Evolutionary conservation across 352 stramenopile genomes (phyloP).

Genomic region (Aphanomyces astaci): DNA sequence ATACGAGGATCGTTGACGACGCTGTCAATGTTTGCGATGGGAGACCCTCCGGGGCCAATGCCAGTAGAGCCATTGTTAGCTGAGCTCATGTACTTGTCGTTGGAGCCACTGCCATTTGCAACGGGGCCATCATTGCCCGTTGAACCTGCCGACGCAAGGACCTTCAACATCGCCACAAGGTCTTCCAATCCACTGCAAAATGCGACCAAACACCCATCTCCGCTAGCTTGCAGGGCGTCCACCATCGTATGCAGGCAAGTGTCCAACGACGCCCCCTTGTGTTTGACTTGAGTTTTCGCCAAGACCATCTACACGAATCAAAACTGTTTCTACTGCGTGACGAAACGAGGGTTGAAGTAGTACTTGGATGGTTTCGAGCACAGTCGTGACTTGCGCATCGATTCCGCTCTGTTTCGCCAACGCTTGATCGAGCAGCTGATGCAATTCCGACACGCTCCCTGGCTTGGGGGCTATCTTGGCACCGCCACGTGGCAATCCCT

Average conservation of each 20-base stretch:
- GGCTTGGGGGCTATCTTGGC: background rate
- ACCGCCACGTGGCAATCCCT: background rate
- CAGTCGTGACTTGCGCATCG: background rate
- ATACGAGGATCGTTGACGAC: background rate
- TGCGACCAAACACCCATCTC: background rate
- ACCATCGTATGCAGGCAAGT: background rate
- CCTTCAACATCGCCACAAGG: background rate
- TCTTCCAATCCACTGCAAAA: slow-evolving; percentile 11
- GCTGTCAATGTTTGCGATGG: background rate
- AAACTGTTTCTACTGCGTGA: background rate
- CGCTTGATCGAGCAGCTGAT: background rate
- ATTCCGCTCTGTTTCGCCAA: slow-evolving; percentile 3
- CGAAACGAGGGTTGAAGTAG: too few species aligned
- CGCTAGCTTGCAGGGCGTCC: background rate
- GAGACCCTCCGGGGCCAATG: too few species aligned
- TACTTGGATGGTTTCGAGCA: slow-evolving; percentile 16
- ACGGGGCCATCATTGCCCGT: background rate
- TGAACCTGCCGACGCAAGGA: background rate
- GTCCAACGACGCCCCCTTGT: background rate
- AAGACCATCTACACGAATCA: slow-evolving; percentile 11
- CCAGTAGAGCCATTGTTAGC: background rate
- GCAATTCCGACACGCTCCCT: background rate
- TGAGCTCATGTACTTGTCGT: too few species aligned
- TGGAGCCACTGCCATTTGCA: background rate
- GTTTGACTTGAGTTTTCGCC: slow-evolving; percentile 13